phyloP scores from a whole-genome alignment of 805 yeast genomes.

The Candida koratica region DNA sequence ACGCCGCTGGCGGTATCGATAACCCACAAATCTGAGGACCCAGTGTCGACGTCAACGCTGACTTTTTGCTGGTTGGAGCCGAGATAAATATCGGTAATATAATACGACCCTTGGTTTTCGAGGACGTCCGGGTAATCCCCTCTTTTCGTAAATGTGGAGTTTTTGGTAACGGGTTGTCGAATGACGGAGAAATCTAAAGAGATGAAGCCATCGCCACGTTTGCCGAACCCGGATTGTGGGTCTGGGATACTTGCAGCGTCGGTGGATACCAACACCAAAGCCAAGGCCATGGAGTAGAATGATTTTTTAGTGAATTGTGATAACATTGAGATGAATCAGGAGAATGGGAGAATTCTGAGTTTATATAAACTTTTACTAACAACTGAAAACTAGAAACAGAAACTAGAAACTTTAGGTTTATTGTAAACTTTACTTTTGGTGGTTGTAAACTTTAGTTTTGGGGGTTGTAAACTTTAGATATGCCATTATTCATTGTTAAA shows the following conservation, averaged over 20 bases:
- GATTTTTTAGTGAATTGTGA: conserved; percentile 8
- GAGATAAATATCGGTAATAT: conserved; percentile 15
- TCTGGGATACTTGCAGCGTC: conserved; percentile 10
- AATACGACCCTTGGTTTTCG: conserved; percentile 11
- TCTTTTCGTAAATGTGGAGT: conserved; percentile 3
- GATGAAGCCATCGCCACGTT: conserved; percentile 11
- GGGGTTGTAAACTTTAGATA: too few relatives aligned
- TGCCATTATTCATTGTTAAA: too few relatives aligned
- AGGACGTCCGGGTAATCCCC: conserved; percentile 5
- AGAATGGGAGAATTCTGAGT: too few relatives aligned
- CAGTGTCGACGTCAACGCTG: conserved; percentile 24
- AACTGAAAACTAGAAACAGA: too few relatives aligned
- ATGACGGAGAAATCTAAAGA: conserved; percentile 11
- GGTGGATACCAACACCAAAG: conserved; percentile 7
- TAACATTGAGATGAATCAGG: too few relatives aligned
- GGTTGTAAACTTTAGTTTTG: too few relatives aligned
- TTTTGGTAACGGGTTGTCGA: neutral
- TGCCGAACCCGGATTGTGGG: conserved; percentile 4
- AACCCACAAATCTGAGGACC: conserved; percentile 31
- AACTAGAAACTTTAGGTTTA: too few relatives aligned
- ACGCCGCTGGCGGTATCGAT: conserved; percentile 8
- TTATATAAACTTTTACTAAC: too few relatives aligned
- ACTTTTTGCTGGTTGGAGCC: conserved; percentile 23
- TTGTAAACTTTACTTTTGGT: too few relatives aligned
- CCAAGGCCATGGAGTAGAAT: conserved; percentile 10